A percentile compares a stretch with the other conserved stretches of the same genome.
phyloP scores from a whole-genome alignment of 2,329 filamentous ascomycete species.

The Diaporthe sp. region DNA sequence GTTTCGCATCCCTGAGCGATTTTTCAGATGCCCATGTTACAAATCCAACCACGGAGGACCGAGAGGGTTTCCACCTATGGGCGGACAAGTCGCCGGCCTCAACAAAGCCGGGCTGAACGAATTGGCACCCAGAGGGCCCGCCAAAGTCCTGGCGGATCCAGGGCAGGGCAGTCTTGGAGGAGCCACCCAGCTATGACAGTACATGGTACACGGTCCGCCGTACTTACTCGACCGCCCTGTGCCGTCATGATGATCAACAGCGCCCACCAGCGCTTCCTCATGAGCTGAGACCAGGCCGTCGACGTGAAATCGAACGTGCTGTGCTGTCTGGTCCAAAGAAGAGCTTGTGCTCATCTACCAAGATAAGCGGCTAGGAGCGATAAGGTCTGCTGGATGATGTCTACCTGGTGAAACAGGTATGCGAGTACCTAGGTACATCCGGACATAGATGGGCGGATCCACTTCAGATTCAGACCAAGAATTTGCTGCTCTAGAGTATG shows the following conservation, averaged over 20 bases:
- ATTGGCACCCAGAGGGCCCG: slow-evolving; percentile 2
- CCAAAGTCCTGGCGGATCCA: neutral
- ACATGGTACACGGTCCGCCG: neutral
- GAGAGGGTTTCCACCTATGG: slow-evolving; percentile 22
- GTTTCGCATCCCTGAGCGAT: slow-evolving; percentile 35
- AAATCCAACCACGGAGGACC: slow-evolving; percentile 50
- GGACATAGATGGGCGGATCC: neutral
- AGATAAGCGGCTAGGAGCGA: neutral
- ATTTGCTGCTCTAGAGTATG: neutral
- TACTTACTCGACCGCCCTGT: neutral
- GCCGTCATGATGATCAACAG: slow-evolving; percentile 20
- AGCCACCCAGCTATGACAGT: neutral
- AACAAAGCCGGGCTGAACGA: slow-evolving; percentile 22
- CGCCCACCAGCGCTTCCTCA: neutral
- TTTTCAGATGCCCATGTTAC: slow-evolving; percentile 46
- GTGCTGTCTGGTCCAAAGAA: neutral
- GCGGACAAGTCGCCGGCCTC: slow-evolving; percentile 20
- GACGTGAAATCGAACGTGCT: neutral
- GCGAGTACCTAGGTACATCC: slow-evolving; percentile 7
- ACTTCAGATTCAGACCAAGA: neutral
- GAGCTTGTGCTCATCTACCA: neutral
- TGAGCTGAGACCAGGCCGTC: neutral
- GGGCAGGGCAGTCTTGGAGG: neutral
- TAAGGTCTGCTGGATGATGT: neutral
- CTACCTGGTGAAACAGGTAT: neutral